These are phyloP conservation scores for Lactarius quietus DNA, from an alignment of 768 basidiomycete species.

Conservation along the genomic window DNA sequence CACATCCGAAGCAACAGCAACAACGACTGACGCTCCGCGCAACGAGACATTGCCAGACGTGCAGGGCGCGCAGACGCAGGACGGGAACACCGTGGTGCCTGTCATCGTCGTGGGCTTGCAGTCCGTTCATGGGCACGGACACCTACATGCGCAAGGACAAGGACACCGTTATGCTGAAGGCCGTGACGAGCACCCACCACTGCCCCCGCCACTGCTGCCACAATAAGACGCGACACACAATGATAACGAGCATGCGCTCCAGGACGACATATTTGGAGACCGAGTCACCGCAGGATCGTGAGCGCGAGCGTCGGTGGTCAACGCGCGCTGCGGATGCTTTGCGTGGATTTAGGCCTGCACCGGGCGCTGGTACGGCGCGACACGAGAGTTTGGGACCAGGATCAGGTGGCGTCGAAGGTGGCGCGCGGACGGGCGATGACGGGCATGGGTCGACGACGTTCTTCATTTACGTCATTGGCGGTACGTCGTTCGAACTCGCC, in stretches of 20 bases:
- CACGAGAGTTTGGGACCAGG: constrained; percentile 22
- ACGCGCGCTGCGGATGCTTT: constrained; percentile 61
- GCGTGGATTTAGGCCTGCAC: constrained; percentile 46
- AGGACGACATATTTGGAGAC: neutral
- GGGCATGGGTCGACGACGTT: constrained; percentile 60
- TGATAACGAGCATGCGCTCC: neutral
- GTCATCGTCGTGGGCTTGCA: constrained; percentile 83
- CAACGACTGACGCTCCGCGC: constrained; percentile 11
- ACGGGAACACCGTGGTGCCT: constrained; percentile 54
- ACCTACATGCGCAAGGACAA: constrained; percentile 4
- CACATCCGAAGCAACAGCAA: constrained; percentile 3
- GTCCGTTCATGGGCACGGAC: constrained; percentile 52
- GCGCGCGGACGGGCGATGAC: constrained; percentile 16
- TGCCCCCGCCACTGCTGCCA: neutral
- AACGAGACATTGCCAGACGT: neutral
- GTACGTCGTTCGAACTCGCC: constrained; percentile 35
- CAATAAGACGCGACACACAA: neutral
- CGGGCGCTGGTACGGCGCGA: constrained; percentile 20
- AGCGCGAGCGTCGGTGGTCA: constrained; percentile 49
- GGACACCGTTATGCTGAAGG: constrained; percentile 18
- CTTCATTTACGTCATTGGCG: constrained; percentile 87
- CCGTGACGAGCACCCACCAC: constrained; percentile 2
- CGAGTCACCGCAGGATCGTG: constrained; percentile 3
- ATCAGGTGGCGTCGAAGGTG: neutral
- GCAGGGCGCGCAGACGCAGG: constrained; percentile 17